These are phyloP conservation scores for Plasmopara muralis DNA, from an alignment of 352 stramenopile genomes.

Conservation along the genomic window DNA sequence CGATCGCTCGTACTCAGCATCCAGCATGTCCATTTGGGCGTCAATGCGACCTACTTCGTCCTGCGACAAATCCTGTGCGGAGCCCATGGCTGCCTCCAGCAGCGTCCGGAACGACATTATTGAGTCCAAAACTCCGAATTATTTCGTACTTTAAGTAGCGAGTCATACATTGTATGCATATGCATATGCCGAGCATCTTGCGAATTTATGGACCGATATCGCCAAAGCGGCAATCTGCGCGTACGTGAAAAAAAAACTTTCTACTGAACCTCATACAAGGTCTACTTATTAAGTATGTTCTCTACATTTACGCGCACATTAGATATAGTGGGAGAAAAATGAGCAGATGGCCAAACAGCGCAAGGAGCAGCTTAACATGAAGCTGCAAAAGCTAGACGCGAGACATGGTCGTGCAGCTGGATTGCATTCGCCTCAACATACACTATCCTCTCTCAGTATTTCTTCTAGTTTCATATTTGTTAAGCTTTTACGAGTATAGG, in stretches of 20 bases:
- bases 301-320: slow-evolving; percentile 48
- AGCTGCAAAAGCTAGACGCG: slow-evolving; percentile 59
- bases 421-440: slow-evolving; percentile 60
- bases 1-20: slow-evolving; percentile 18
- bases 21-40: slow-evolving; percentile 19
- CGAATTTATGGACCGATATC: no score
- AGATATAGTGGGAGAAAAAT: slow-evolving; percentile 65
- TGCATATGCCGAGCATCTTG: no score
- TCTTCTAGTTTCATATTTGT: slow-evolving; percentile 5
- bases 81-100: slow-evolving; percentile 72
- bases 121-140: background rate
- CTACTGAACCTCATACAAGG: background rate
- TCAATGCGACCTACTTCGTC: slow-evolving; percentile 20
- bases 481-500: background rate
- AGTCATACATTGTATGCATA: no score
- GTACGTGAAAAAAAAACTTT: slow-evolving; percentile 20
- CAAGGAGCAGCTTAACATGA: slow-evolving; percentile 45
- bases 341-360: slow-evolving; percentile 32
- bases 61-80: slow-evolving; percentile 46
- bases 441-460: slow-evolving; percentile 40
- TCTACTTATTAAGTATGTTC: no score
- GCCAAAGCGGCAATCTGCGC: slow-evolving; percentile 52
- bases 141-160: no score
- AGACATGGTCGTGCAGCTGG: slow-evolving; percentile 53
- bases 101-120: slow-evolving; percentile 80